Evolutionary conservation across 495 filamentous ascomycete genomes (phyloP), one percentile per base, ranked within the genome.

Genomic region (Podospora appendiculata): DNA sequence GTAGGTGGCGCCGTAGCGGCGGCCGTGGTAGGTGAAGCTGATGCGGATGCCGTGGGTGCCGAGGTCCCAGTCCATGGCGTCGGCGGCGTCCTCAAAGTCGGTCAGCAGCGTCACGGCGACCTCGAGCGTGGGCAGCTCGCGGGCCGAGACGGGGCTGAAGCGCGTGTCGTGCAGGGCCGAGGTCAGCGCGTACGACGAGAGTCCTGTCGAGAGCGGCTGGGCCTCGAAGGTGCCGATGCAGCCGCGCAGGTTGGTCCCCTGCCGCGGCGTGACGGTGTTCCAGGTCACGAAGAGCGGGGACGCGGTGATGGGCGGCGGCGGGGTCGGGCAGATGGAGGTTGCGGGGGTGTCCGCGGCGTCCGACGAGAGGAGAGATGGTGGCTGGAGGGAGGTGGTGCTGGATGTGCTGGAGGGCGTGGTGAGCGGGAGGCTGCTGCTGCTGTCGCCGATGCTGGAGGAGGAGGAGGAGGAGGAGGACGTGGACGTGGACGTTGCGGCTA

Each of bases 161-260:
- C 94, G 88, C 47, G 75, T 81, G 68, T 98, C 93, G 47, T 94
- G 81, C 52, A 95, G 84, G 1, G 91, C 92, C 75, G 90, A 89
- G 50, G 87, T 95, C 45, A 95, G 72, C 42, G 93, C 87, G 70
- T 96, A 97, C 41, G 76, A 82, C 36, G 79, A 76, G 32, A 98
- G 72, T 2, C 90, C 93, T 4, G 76, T 60, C 18, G 80, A 74
- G 8, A 98, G 79, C 19, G 83, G 78, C 61, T 90, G 86, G 6
- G 82, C 64, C 52, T 93, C 90, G 63, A 97, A 97, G 0, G 93
- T 98, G 56, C 93, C 93, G 60, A 98, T 98, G 76, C 93, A 98
- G 33, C 93, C 93, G 44, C 93, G 87, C 13, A 98, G 78, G 57
- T 82, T 84, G 56, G 59, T 49, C 25, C 79, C 80, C 52, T 78